A percentile compares a stretch with the other conserved stretches of the same genome.
Evolutionary conservation across 129 eudicot species (phyloP).

Genomic region (Helianthus annuus): DNA sequence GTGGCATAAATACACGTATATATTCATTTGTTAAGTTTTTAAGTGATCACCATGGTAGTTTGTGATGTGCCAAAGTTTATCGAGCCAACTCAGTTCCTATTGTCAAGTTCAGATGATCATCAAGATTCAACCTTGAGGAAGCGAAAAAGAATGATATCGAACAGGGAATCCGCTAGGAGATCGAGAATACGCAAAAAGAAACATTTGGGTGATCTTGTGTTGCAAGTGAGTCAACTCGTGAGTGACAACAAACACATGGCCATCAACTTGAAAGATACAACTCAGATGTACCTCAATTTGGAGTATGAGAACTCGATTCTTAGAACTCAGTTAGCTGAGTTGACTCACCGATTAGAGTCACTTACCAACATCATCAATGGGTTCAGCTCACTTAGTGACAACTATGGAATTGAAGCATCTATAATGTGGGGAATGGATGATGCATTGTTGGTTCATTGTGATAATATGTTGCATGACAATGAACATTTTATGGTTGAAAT

Average conservation of each 20-base stretch:
- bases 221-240: slow-evolving; percentile 49
- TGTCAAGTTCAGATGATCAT: slow-evolving; percentile 29
- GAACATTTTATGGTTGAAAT: slow-evolving; percentile 43
- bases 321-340: slow-evolving; percentile 63
- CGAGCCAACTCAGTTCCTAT: slow-evolving; percentile 28
- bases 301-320: slow-evolving; percentile 78
- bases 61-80: slow-evolving; percentile 34
- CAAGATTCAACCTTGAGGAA: slow-evolving; percentile 44
- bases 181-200: slow-evolving; percentile 68
- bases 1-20: no score
- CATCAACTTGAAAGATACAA: slow-evolving; percentile 35
- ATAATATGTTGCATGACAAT: slow-evolving; percentile 31
- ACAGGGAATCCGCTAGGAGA: slow-evolving; percentile 77
- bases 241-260: slow-evolving; percentile 50
- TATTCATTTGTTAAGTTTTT: background rate
- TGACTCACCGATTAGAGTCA: slow-evolving; percentile 54
- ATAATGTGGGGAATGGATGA: slow-evolving; percentile 32
- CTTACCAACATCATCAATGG: slow-evolving; percentile 48
- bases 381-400: slow-evolving; percentile 15
- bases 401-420: slow-evolving; percentile 15
- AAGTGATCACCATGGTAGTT: slow-evolving; percentile 27
- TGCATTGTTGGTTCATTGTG: slow-evolving; percentile 46
- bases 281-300: slow-evolving; percentile 39
- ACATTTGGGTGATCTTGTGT: slow-evolving; percentile 55
- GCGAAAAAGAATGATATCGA: slow-evolving; percentile 68